Percentiles rank a stretch among this genome's conserved stretches.
Conservation (phyloP, 2,329 filamentous ascomycete species). For the Trichothecium roseum region DNA sequence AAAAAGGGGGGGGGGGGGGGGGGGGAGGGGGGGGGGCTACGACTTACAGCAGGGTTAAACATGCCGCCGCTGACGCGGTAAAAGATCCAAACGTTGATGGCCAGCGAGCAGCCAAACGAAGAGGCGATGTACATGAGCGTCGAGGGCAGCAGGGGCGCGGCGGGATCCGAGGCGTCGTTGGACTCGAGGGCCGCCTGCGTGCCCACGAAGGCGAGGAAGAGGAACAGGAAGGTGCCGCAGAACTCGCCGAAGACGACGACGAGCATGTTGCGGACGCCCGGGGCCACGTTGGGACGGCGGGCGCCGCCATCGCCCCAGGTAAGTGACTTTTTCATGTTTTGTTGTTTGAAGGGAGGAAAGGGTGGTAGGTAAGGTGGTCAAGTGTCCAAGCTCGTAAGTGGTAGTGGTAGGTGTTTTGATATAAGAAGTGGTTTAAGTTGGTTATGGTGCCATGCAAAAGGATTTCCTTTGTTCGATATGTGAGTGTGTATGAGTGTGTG, state of each 20-base stretch:
- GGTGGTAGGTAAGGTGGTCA: background rate
- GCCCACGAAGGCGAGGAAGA: slow-evolving; percentile 32
- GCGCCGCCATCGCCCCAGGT: background rate
- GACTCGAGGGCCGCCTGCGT: slow-evolving; percentile 25
- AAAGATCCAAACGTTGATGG: slow-evolving; percentile 46
- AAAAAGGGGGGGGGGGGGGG: too few species aligned
- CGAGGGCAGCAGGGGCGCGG: slow-evolving; percentile 17
- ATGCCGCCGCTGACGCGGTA: slow-evolving; percentile 42
- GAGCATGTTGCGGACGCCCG: background rate
- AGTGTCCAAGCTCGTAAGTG: background rate
- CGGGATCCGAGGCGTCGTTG: slow-evolving; percentile 15
- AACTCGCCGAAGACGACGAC: slow-evolving; percentile 38
- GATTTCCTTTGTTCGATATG: too few species aligned
- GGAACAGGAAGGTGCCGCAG: slow-evolving; percentile 42
- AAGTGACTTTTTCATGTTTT: background rate
- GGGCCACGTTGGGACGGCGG: background rate
- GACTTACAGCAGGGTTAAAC: slow-evolving; percentile 39
- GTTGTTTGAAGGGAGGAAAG: background rate
- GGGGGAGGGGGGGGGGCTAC: background rate
- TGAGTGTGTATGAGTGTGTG: too few species aligned
- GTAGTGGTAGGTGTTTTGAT: too few species aligned
- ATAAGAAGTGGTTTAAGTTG: too few species aligned
- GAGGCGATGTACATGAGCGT: slow-evolving; percentile 38
- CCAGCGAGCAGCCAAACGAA: slow-evolving; percentile 38
- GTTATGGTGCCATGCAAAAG: too few species aligned